A percentile compares a stretch with the other conserved stretches of the same genome.
phyloP scores from a whole-genome alignment of 2,329 filamentous ascomycete genomes.

The Fonsecaea pedrosoi region DNA sequence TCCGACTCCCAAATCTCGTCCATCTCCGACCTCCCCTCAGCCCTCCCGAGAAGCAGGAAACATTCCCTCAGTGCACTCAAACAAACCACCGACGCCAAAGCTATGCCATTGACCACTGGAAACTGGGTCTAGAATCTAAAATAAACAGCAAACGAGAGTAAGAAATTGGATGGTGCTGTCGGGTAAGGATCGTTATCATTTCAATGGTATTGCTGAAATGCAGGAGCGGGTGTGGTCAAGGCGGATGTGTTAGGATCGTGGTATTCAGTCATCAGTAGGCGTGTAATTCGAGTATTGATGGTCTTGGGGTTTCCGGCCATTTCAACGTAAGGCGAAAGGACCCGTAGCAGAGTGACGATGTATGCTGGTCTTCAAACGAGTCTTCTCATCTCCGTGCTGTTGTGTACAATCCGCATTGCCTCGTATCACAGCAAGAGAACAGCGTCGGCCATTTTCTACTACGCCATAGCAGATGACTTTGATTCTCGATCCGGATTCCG shows the following conservation, averaged over 20 bases:
- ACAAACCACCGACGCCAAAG: constrained; percentile 32
- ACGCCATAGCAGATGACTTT: constrained; percentile 33
- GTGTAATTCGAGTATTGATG: constrained; percentile 7
- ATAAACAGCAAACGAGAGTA: constrained; percentile 18
- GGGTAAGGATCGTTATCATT: constrained; percentile 32
- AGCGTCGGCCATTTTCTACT: constrained; percentile 1
- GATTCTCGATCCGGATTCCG: constrained; percentile 39
- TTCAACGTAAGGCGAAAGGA: not conserved
- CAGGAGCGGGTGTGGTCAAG: constrained; percentile 3
- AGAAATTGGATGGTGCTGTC: constrained; percentile 5
- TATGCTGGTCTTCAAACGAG: not conserved
- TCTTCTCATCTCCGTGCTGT: not conserved
- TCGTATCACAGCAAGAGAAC: not conserved
- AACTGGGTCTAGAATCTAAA: constrained; percentile 21
- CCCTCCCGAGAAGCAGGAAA: constrained; percentile 5
- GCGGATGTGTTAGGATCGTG: constrained; percentile 11
- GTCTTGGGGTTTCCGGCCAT: constrained; percentile 1
- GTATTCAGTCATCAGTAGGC: constrained; percentile 14
- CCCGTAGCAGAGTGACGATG: not conserved
- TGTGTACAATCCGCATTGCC: not conserved
- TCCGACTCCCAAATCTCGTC: not conserved
- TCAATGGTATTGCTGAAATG: constrained; percentile 32
- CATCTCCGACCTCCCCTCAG: not conserved
- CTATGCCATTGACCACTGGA: constrained; percentile 30
- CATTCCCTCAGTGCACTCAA: not conserved